phyloP scores from a whole-genome alignment of 179 eudicot species.

The Silene coronaria region DNA sequence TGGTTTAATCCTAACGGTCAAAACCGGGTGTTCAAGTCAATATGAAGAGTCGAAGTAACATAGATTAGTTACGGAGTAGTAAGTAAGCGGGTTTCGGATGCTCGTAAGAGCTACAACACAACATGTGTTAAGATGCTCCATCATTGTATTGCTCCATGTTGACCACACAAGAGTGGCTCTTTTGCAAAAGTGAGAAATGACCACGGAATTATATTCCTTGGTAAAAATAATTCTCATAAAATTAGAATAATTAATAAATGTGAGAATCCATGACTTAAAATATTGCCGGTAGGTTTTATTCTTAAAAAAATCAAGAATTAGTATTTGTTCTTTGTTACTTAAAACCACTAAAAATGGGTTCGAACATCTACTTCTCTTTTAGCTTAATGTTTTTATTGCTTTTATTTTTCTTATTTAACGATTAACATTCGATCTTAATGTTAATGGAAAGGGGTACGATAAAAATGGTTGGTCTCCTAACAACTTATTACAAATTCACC shows the following conservation, averaged over 20 bases:
- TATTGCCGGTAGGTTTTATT: constrained; percentile 41
- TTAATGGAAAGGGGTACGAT: no score
- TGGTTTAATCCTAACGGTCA: no score
- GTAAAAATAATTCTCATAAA: neutral
- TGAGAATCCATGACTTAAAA: constrained; percentile 58
- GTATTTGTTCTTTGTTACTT: constrained; percentile 39
- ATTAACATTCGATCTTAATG: no score
- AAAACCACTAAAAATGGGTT: constrained; percentile 70
- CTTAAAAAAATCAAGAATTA: constrained; percentile 48
- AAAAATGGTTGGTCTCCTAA: no score
- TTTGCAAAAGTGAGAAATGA: constrained; percentile 41
- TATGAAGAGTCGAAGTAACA: constrained; percentile 13
- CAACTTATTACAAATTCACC: no score
- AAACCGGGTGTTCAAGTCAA: neutral
- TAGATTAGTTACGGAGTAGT: no score
- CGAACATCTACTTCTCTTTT: constrained; percentile 40
- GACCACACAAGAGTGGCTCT: constrained; percentile 34
- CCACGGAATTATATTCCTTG: constrained; percentile 68
- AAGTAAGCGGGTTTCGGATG: constrained; percentile 21
- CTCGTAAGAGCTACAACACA: constrained; percentile 24
- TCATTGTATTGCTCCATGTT: constrained; percentile 32
- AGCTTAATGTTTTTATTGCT: constrained; percentile 27
- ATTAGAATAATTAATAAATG: constrained; percentile 16
- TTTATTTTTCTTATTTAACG: no score
- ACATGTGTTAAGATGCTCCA: constrained; percentile 34